Evolutionary conservation across 2,329 filamentous ascomycete species (phyloP), one percentile per base, ranked within the genome.

Genomic region (Beauveria brongniartii): DNA sequence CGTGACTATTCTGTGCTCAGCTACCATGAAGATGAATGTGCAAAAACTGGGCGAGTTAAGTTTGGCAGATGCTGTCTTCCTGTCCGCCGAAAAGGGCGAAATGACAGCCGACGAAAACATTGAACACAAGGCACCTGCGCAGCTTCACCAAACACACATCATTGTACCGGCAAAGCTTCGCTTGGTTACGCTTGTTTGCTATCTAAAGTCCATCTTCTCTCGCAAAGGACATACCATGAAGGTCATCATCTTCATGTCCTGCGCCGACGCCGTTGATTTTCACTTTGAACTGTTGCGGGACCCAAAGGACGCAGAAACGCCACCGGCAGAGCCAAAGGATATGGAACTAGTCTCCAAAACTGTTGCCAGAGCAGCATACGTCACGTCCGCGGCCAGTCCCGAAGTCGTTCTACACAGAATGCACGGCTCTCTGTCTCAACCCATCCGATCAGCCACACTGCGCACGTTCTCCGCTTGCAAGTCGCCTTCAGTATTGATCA

Each of bases 21-120:
- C 94, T 3, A 99, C 94, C 0, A 90, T 99, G 87, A 97, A 97
- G 77, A 92, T 96, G 86, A 94, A 93, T 67, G 94, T 97, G 1
- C 92, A 97, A 72, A 89, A 89, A 67, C 78, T 99, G 6, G 92
- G 93, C 47, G 92, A 97, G 70, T 96, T 97, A 75, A 96, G 92
- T 78, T 79, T 99, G 72, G 92, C 95, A 67, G 91, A 97, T 68
- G 92, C 94, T 0, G 83, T 91, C 1, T 91, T 96, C 70, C 88
- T 99, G 67, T 88, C 91, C 58, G 87, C 89, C 0, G 78, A 81
- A 37, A 83, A 83, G 66, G 77, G 77, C 22, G 72, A 77, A 5
- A 74, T 76, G n/a, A 77, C 81, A 1, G 72, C 75, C 8, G 77
- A 79, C 37, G 75, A 75, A 6, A 74, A 77, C 24, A 69, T 71